Evolutionary conservation across 768 basidiomycete species (phyloP), one percentile per base, ranked within the genome.

Genomic region (Pseudohyphozyma bogoriensis): DNA sequence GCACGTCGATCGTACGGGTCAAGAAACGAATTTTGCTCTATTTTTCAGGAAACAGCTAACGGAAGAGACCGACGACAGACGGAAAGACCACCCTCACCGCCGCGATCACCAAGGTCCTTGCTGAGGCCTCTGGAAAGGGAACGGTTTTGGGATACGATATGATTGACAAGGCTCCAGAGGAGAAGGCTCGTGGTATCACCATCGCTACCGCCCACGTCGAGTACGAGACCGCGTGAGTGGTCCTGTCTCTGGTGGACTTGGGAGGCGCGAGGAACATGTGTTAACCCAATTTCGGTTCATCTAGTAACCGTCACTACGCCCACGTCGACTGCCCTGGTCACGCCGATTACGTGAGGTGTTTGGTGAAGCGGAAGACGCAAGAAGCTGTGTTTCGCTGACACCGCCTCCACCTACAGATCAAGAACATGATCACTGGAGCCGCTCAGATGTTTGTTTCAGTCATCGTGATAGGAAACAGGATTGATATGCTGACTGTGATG

Each of bases 121-220:
- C 95, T 31, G 78, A 82, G 66, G 74, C 77, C 47, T 56, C 83
- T 83, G 58, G 84, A 79, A 69, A 76, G 51, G 75, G 74, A 58
- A 77, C 79, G 73, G 97, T 99, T 77, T 88, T 92, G 64, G 92
- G 91, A 80, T 99, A 99, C 79, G 82, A 80, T 51, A 84, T 90
- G 76, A 99, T 99, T 70, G 95, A 99, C 86, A 96, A 88, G 79
- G 95, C 95, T 12, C 95, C 95, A 4, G 95, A 99, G 76, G 95
- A 99, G 79, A 93, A 90, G 77, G 93, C 93, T 63, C 89, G 95
- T 74, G 95, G 95, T 76, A 99, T 99, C 76, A 99, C 95, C 63
- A 99, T 99, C 76, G 91, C 93, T 76, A 93, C 95, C 26, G 83
- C 95, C 54, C 95, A 99, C 73, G 91, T 99, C 73, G 95, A 99